Evolutionary conservation across 345 rosid species (phyloP).

Genomic region (Brassica juncea): DNA sequence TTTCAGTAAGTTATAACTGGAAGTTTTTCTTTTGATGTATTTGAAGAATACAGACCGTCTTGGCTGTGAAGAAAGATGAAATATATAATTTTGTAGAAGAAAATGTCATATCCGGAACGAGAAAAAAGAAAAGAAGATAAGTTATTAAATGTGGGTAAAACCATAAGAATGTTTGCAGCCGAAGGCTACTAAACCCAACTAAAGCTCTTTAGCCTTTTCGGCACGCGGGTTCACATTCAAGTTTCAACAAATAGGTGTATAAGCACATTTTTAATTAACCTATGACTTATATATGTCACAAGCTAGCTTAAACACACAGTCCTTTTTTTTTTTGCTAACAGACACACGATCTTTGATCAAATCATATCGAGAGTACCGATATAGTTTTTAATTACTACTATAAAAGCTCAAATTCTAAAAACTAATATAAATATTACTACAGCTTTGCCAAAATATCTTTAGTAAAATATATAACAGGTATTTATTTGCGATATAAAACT

Average conservation of each 20-base stretch:
- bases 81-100: neutral
- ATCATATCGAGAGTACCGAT: neutral
- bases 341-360: neutral
- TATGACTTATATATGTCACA: neutral
- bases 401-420: neutral
- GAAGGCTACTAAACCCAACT: conserved; percentile 35
- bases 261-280: neutral
- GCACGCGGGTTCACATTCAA: conserved; percentile 41
- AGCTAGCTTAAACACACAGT: neutral
- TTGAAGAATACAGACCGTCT: conserved; percentile 9
- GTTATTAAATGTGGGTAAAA: conserved; percentile 20
- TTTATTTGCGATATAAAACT: neutral
- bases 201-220: conserved; percentile 33
- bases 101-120: conserved; percentile 9
- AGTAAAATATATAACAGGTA: neutral
- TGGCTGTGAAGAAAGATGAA: conserved; percentile 11
- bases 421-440: neutral
- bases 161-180: conserved; percentile 37
- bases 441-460: neutral
- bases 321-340: too few species aligned
- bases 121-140: conserved; percentile 3
- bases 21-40: neutral
- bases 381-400: neutral
- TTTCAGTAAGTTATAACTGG: neutral
- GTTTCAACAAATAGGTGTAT: conserved; percentile 16